Base-by-base conservation (phyloP, 352 stramenopile species). In the Aphanomyces invadans region DNA sequence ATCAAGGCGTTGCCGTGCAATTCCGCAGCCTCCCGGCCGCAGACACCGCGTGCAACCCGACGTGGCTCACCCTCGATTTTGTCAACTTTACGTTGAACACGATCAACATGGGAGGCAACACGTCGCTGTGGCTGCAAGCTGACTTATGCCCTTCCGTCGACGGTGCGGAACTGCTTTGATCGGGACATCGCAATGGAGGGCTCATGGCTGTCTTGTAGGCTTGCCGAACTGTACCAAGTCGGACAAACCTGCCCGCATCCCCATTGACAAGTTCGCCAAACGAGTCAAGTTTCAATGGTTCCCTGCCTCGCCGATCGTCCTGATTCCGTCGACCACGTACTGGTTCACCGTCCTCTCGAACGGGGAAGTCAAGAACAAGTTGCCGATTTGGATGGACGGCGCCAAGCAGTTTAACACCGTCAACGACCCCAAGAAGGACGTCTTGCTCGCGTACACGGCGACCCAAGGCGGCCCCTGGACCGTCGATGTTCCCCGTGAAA, bases 381-480 rank as follows among this genome's bases (percentile, higher is more conserved):
- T 23, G 11, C 17, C 19, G 46, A 54, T 54, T 54, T 54, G 46
- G 46, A 10, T 54, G 46, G 46, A 54, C 28, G 46, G 46, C 9
- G 11, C 28, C 19, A 54, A 54, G 2, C 46, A 23, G 28, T 54
- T 54, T 23, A 21, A 17, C 0, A 54, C 19, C 10, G 46, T 12
- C 19, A 54, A 54, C 46, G 46, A 54, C 46, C 46, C 46, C 19
- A 54, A 54, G 19, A 28, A 54, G 17, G 46, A 54, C 46, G 46
- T 54, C 46, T 54, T 54, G 46, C 21, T 10, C 19, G 46, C 46
- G 19, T 54, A 28, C 19, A 54, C 46, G 10, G 17, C 28, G 19
- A 28, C 46, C 1, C 17, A 54, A 10, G 46, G 17, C 0, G 46
- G 46, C 9, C 17, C 21, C 1, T 54, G 46, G 46, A 23, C 46